Base-by-base conservation (phyloP, 2,329 filamentous ascomycete species). In the Ramularia endophylla region DNA sequence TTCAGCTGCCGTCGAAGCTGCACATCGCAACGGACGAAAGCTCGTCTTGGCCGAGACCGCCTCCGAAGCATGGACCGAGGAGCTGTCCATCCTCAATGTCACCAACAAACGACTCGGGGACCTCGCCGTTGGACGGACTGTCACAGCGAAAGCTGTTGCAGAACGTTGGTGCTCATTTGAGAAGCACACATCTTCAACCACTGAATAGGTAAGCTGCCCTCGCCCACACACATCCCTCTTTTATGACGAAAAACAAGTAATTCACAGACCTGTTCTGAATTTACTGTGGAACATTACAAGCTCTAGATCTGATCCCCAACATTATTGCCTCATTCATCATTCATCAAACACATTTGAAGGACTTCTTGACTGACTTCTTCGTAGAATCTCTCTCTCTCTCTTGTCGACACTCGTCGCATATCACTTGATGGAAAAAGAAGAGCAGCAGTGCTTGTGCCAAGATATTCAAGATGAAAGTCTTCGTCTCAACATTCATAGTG, bases 1-100 rank as follows among this genome's bases (percentile, higher is more conserved):
- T n/a, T 73, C 83, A 2, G 65, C 69, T 0, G 62, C 85, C 2
- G 73, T 85, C 7, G 83, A 87, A 43, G 71, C 75, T 2, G 80
- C 80, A 0, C 42, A 61, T 40, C 54, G 47, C 15, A 49, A 58
- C 0, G 48, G 48, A 3, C 62, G 58, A n/a, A 54, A 55, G 35
- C 61, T 73, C 9, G 40, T 67, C n/a, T 40, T 73, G 20, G 65
- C 63, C 3, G 70, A 73, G 45, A 27, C 30, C 17, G 20, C 27
- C 3, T 2, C 27, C 6, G 38, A 64, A 50, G 57, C 62, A 1
- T 73, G 70, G 70, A 64, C 70, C 17, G 63, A 70, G 50, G 55
- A 70, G 30, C 58, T 73, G 3, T 64, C 68, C 2, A 70, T 73
- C 22, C 48, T 73, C 38, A 73, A 72, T 43, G 62, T 69, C 28